Evolutionary conservation across 2,329 filamentous ascomycete genomes (phyloP).

Genomic region (Laburnicola sp.): DNA sequence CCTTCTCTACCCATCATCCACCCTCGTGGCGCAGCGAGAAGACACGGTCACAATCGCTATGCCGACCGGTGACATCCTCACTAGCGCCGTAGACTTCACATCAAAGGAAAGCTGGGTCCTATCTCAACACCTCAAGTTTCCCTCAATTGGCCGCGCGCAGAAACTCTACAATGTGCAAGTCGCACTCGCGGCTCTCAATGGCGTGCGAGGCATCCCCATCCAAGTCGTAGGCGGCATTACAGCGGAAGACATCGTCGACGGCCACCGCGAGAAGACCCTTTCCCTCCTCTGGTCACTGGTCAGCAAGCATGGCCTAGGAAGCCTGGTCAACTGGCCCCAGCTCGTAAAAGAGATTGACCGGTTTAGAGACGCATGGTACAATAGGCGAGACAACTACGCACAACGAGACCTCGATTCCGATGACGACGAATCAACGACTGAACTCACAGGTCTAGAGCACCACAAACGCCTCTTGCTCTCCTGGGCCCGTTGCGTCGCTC

Average conservation of each 20-base stretch:
- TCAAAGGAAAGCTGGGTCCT: slow-evolving; percentile 51
- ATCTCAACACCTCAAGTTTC: slow-evolving; percentile 62
- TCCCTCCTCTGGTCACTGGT: slow-evolving; percentile 63
- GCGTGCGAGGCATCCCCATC: slow-evolving; percentile 46
- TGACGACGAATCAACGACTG: slow-evolving; percentile 25
- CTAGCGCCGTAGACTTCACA: slow-evolving; percentile 37
- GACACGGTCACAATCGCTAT: slow-evolving; percentile 51
- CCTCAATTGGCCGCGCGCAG: slow-evolving; percentile 57
- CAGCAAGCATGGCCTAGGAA: slow-evolving; percentile 58
- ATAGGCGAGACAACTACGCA: slow-evolving; percentile 29
- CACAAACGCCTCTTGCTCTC: slow-evolving; percentile 53
- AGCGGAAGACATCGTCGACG: slow-evolving; percentile 64
- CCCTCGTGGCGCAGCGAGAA: slow-evolving; percentile 33
- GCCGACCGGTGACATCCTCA: slow-evolving; percentile 50
- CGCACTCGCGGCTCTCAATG: slow-evolving; percentile 57
- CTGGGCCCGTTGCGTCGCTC: slow-evolving; percentile 60
- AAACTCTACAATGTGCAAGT: slow-evolving; percentile 64
- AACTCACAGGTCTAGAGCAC: slow-evolving; percentile 36
- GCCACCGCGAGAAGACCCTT: slow-evolving; percentile 66
- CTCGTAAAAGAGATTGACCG: slow-evolving; percentile 56
- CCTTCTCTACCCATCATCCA: slow-evolving; percentile 52
- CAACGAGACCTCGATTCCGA: slow-evolving; percentile 41
- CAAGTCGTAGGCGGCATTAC: slow-evolving; percentile 51
- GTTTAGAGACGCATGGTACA: slow-evolving; percentile 43
- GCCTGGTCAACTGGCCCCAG: slow-evolving; percentile 59